These are phyloP conservation scores for Xylaria castorea DNA, from an alignment of 495 filamentous ascomycete species.

Conservation along the genomic window DNA sequence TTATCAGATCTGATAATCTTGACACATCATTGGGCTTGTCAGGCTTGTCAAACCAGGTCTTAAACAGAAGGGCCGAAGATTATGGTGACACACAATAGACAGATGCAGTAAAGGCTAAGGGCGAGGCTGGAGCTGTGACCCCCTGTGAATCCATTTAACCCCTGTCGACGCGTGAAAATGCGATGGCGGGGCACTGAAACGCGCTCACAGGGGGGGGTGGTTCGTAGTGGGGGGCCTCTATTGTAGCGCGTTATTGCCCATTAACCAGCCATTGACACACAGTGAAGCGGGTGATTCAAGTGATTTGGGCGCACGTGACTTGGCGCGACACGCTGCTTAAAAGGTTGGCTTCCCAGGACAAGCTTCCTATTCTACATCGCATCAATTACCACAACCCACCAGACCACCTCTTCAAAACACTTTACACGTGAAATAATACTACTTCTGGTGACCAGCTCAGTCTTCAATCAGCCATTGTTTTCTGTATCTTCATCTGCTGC, in stretches of 20 bases:
- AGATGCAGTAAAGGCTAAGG: constrained; percentile 6
- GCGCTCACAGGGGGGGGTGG: constrained; percentile 6
- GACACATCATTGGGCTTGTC: not conserved
- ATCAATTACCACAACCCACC: constrained; percentile 31
- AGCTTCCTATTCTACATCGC: constrained; percentile 28
- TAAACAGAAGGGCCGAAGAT: constrained; percentile 17
- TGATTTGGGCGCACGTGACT: constrained; percentile 35
- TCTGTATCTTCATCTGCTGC: constrained; percentile 13
- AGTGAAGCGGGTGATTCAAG: constrained; percentile 19
- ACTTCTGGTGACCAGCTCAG: constrained; percentile 23
- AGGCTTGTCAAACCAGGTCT: not conserved
- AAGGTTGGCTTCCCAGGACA: constrained; percentile 34
- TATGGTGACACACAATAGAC: constrained; percentile 6
- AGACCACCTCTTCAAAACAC: constrained; percentile 18
- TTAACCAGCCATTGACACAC: constrained; percentile 6
- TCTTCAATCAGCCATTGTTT: constrained; percentile 17
- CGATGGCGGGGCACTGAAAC: constrained; percentile 33
- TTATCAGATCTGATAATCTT: constrained; percentile 17
- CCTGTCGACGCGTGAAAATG: constrained; percentile 33
- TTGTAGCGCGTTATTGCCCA: constrained; percentile 26
- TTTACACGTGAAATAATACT: constrained; percentile 24
- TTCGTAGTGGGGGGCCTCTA: constrained; percentile 23
- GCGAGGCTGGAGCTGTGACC: constrained; percentile 7
- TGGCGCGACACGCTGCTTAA: constrained; percentile 39
- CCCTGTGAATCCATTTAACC: constrained; percentile 1